Evolutionary conservation across 1,284 basidiomycete genomes (phyloP), one percentile per base, ranked within the genome.

Genomic region (Cystobasidium pallidum): DNA sequence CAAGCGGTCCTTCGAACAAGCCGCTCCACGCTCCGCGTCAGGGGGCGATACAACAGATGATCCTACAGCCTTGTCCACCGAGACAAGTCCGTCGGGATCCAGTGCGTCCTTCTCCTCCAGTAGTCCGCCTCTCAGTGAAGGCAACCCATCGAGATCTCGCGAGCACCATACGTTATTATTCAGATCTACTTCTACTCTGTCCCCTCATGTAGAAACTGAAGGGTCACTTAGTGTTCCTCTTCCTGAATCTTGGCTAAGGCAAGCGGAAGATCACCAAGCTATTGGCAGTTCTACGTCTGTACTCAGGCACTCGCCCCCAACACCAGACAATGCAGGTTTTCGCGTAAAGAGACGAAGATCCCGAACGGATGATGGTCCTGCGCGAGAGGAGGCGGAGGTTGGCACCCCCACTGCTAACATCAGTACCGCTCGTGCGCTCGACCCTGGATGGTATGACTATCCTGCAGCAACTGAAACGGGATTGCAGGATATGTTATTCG

Each of bases 1-100:
- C 57, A 70, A 70, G 58, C 67, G 67, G 10, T 70, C 67, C 11
- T 70, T 70, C 47, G 45, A 61, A 28, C 39, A 61, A 32, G 45
- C 55, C 34, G 36, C 52, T 26, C 28, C 39, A 3, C 17, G 19
- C 13, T 47, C 58, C n/a, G 6, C 21, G 49, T 26, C 62, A 39
- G 34, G 17, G 17, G n/a, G 4, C 6, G 43, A 21, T 19, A 36
- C 13, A 34, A 10, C 54, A 57, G 28, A 32, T 1, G 6, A 3
- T 17, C 26, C 10, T 15, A 28, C 30, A 10, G 8, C 15, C 24
- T 32, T 32, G 1, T 39, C 45, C 7, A 39, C 8, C 21, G 30
- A 21, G 6, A 24, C 36, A 11, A 45, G 61, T 21, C 45, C 62
- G n/a, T 39, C 62, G 47, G 30, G 43, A 65, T 52, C 62, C 4